A percentile compares a stretch with the other conserved stretches of the same genome.
phyloP scores from a whole-genome alignment of 2,329 filamentous ascomycete genomes.

The Aotearoamyces nothofagi region DNA sequence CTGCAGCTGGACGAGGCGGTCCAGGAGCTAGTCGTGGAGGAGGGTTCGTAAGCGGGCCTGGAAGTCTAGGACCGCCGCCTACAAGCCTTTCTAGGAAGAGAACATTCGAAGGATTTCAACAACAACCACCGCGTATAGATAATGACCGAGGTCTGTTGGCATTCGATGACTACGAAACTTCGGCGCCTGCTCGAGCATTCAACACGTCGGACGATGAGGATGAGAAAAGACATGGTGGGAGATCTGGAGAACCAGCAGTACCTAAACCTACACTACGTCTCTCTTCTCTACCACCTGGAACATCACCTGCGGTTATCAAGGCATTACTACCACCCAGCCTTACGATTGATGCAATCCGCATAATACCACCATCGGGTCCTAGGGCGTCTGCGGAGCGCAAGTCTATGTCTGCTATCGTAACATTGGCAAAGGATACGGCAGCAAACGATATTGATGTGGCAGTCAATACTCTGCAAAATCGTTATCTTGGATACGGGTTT shows the following conservation, averaged over 20 bases:
- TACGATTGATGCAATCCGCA: slow-evolving; percentile 57
- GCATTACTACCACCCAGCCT: slow-evolving; percentile 43
- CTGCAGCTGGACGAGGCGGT: slow-evolving; percentile 13
- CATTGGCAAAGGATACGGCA: slow-evolving; percentile 64
- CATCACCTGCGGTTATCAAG: slow-evolving; percentile 42
- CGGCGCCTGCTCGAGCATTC: slow-evolving; percentile 10
- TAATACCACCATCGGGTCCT: slow-evolving; percentile 39
- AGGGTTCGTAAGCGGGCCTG: slow-evolving; percentile 37
- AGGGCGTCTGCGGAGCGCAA: slow-evolving; percentile 45
- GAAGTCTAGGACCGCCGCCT: slow-evolving; percentile 40
- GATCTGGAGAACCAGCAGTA: slow-evolving; percentile 39
- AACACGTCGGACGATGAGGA: slow-evolving; percentile 24
- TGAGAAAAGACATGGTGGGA: slow-evolving; percentile 18
- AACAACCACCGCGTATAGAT: slow-evolving; percentile 15
- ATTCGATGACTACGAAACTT: slow-evolving; percentile 18
- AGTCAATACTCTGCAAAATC: slow-evolving; percentile 66
- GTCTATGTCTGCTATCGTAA: slow-evolving; percentile 65
- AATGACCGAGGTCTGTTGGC: slow-evolving; percentile 17
- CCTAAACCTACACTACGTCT: slow-evolving; percentile 48
- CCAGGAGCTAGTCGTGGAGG: slow-evolving; percentile 20
- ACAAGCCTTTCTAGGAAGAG: slow-evolving; percentile 37
- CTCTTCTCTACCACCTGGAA: slow-evolving; percentile 43
- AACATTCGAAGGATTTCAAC: slow-evolving; percentile 29
- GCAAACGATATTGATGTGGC: slow-evolving; percentile 70
- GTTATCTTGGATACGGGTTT: slow-evolving; percentile 73